Evolutionary conservation across 306 rosid genomes (phyloP), one percentile per base, ranked within the genome.

Genomic region (Vigna mungo): DNA sequence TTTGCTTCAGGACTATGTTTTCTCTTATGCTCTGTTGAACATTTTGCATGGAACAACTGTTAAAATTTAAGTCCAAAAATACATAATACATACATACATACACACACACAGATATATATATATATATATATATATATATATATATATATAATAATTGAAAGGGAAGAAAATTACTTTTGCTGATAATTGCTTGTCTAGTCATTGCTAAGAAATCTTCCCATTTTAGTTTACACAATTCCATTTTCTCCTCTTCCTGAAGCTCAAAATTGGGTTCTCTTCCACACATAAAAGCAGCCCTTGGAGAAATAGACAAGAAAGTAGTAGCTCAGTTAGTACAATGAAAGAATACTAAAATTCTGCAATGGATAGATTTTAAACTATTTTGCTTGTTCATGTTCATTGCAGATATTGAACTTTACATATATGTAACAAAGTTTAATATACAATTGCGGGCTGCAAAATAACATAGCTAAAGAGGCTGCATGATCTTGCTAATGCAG

Each of bases 251-350:
- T 68, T 88, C 89, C 0, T 90, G 60, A 53, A 93, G 92, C 87
- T 93, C 98, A 5, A 87, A 91, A 78, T 93, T 93, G 1, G 98
- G 96, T 59, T 93, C 98, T 80, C 98, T 87, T 52, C 92, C 96
- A 51, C 96, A 89, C 91, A 93, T 90, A 83, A 86, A 93, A 67
- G 98, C 97, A 49, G 98, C 98, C 86, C 98, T 93, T 83, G 4
- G 65, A 83, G 41, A 81, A 60, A 70, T 34, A 48, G 23, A 62
- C n/a, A 44, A 49, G 18, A 59, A 9, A 47, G 15, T 34, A 15
- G 39, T 7, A 39, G 44, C 11, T 37, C 53, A 58, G 61, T 56
- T 32, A 56, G 46, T 30, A 46, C 16, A 49, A 55, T 34, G 27
- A 63, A 62, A 30, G 37, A 61, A 34, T 21, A 23, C 6, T 9